Evolutionary conservation across 371 early-diverging fungal species (phyloP), one percentile per base, ranked within the genome.

Genomic region (Parasitella parasitica): DNA sequence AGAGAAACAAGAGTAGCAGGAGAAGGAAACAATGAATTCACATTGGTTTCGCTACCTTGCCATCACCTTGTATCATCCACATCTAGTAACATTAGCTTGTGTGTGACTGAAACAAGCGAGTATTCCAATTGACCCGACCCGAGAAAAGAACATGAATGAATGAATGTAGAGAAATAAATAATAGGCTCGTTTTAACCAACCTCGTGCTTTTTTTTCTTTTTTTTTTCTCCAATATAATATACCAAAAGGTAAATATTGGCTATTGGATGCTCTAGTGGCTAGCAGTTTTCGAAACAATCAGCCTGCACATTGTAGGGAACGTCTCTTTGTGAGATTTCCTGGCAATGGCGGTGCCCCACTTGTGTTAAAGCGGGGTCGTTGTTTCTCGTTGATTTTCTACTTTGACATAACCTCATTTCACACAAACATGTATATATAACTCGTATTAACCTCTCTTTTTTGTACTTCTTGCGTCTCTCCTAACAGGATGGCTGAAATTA

Each of bases 401-500:
- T 46, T 46, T 50, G 15, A 50, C n/a, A n/a, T n/a, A n/a, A n/a
- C n/a, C n/a, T n/a, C 6, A 27, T 50, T 50, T 26, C 1, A 22
- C 30, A 26, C 13, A 50, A 28, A 16, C 27, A 50, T 30, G 27
- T 6, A 30, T 28, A 28, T 16, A 28, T 50, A 22, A 38, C 9
- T n/a, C 13, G 30, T 50, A 50, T n/a, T 28, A 15, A 30, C 7
- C n/a, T 54, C 55, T 54, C 24, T 55, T 27, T 39, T 20, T 54
- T 37, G 5, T 22, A 36, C 38, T 55, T 38, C 27, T 55, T 38
- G n/a, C n/a, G n/a, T 55, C 27, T 55, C 27, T 55, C 27, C 50
- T 26, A 26, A 50, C 30, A 50, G 46, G 55, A 92, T 91, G 90
- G 78, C 94, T 64, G 94, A 92, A 77, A 88, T 95, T 72, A 91